Base-by-base conservation (phyloP, 805 yeast species). In the Candida berthetii region DNA sequence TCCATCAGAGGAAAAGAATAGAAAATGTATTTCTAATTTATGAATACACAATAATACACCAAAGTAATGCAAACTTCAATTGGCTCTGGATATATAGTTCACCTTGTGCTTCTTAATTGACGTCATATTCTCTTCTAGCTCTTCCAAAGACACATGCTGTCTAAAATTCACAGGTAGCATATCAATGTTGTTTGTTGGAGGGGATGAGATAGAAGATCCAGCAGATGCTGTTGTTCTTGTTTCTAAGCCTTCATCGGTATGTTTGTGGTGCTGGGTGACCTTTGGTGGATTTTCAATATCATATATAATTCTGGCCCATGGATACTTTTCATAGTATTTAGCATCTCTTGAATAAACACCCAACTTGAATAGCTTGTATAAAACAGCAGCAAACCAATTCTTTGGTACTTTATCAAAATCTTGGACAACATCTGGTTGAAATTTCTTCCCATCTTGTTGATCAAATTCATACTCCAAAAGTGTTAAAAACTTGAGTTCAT, bases 381-480 rank as follows among this genome's bases (percentile, higher is more conserved):
- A 40, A 13, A 41, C 6, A 9, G 13, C 4, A 13, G 36, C 27
- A n/a, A 38, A 13, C 5, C 17, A 20, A 27, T 35, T 24, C 11
- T 17, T 33, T 36, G 38, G 18, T 1, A 7, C 13, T 9, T 13
- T 27, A n/a, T 31, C 32, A n/a, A 35, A 35, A 9, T 35, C 36
- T 16, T 37, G 18, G 2, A 38, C 49, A 2, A 36, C 40, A 11
- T 44, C 42, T 14, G 38, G 32, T 2, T 42, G 48, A 16, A 11
- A 13, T 1, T 22, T 11, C 7, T 20, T 5, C 17, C 35, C 22
- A 19, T 49, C 50, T 10, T 32, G 39, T 9, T 34, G 34, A n/a
- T 41, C 42, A 25, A 54, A 37, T 25, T 55, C 60, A 37, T 48
- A 51, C 28, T 53, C 50, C 43, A 44, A 49, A 7, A 53, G 31